phyloP scores from a whole-genome alignment of 208 protist genomes.

The Eutreptiella sp. region DNA sequence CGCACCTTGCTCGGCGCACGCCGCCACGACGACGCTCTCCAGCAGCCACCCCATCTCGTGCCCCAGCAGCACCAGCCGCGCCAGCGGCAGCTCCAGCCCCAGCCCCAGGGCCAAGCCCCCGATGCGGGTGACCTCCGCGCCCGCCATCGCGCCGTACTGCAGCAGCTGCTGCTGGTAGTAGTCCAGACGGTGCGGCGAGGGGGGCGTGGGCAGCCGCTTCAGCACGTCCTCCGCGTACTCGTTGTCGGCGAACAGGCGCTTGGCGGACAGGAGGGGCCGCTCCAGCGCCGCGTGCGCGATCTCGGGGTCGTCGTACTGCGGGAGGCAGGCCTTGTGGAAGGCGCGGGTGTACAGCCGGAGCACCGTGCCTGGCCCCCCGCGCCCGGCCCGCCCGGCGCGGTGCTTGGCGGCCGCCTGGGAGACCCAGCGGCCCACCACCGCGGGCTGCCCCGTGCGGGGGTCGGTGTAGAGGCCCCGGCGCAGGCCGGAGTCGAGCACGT shows the following conservation, averaged over 20 bases:
- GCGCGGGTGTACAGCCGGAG: neutral
- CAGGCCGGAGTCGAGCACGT: slow-evolving; percentile 9
- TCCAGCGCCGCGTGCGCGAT: slow-evolving; percentile 34
- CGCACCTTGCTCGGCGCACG: no score
- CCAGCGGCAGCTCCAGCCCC: slow-evolving; percentile 26
- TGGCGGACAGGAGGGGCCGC: slow-evolving; percentile 32
- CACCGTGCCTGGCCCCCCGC: neutral
- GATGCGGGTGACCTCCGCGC: slow-evolving; percentile 3
- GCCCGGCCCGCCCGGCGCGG: neutral
- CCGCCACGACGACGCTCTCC: slow-evolving; percentile 32
- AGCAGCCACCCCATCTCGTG: slow-evolving; percentile 22
- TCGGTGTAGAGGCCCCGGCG: neutral
- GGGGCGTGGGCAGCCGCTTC: slow-evolving; percentile 31
- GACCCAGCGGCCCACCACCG: slow-evolving; percentile 19
- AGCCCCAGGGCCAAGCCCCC: slow-evolving; percentile 27
- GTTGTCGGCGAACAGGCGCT: slow-evolving; percentile 23
- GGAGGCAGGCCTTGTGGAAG: slow-evolving; percentile 11
- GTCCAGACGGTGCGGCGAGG: slow-evolving; percentile 6
- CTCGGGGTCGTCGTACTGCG: slow-evolving; percentile 32
- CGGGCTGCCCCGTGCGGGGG: neutral
- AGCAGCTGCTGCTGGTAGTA: slow-evolving; percentile 20
- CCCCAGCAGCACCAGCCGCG: slow-evolving; percentile 24
- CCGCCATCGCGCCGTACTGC: slow-evolving; percentile 30
- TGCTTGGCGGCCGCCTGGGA: slow-evolving; percentile 1
- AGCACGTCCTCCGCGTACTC: slow-evolving; percentile 28